Percentiles rank a stretch among this genome's conserved stretches.
These are phyloP conservation scores for Aphanomyces cochlioides DNA, from an alignment of 352 stramenopile species.

Conservation along the genomic window DNA sequence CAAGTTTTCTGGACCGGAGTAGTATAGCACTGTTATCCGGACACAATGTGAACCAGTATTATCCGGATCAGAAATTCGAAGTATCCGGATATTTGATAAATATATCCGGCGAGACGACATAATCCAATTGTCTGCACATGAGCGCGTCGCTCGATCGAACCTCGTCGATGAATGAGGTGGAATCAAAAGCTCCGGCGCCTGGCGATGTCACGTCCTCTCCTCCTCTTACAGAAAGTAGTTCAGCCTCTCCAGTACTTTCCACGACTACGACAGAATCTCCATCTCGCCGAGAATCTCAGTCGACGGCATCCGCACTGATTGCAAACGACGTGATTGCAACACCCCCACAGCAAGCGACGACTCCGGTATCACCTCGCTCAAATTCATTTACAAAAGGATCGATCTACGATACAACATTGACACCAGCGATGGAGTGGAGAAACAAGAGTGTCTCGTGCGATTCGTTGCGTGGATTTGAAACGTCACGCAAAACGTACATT, in stretches of 20 bases:
- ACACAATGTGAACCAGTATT: too few species aligned
- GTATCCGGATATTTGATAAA: too few species aligned
- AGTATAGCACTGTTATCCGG: too few species aligned
- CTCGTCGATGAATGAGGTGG: background rate
- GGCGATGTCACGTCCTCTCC: background rate
- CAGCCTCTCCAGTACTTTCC: too few species aligned
- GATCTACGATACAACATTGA: constrained; percentile 32
- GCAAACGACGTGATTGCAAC: constrained; percentile 12
- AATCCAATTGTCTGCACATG: too few species aligned
- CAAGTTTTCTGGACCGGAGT: too few species aligned
- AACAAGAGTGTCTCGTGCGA: constrained; percentile 61
- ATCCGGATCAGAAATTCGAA: too few species aligned
- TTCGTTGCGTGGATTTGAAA: constrained; percentile 60
- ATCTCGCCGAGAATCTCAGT: background rate
- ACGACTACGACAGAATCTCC: too few species aligned
- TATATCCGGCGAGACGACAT: too few species aligned
- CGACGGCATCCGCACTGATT: constrained; percentile 5
- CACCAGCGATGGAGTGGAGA: constrained; percentile 46
- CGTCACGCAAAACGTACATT: constrained; percentile 58
- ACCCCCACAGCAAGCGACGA: background rate
- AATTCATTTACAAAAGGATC: constrained; percentile 26
- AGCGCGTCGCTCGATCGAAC: too few species aligned
- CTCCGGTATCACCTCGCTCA: background rate
- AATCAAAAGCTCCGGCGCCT: background rate
- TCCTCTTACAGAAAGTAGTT: too few species aligned